Percentiles rank a stretch among this genome's conserved stretches.
These are phyloP conservation scores for Lepiota subincarnata DNA, from an alignment of 768 basidiomycete genomes.

Conservation along the genomic window DNA sequence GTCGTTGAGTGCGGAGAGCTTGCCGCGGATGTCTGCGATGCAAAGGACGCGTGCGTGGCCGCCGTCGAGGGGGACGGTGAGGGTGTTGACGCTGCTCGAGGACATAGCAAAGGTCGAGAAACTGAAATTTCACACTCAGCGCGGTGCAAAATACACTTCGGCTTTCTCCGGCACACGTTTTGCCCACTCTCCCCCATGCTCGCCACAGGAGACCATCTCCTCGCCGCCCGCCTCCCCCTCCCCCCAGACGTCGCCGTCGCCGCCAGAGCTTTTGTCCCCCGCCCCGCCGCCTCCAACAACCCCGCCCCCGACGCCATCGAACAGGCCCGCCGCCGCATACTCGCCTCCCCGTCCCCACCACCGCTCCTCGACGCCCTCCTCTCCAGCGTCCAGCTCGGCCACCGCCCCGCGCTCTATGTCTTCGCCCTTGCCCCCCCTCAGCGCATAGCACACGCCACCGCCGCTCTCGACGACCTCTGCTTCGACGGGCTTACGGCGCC, in stretches of 20 bases:
- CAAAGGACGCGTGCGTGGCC: slow-evolving; percentile 87
- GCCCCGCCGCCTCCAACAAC: slow-evolving; percentile 16
- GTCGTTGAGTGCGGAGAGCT: slow-evolving; percentile 83
- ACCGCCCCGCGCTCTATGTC: slow-evolving; percentile 48
- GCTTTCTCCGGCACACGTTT: slow-evolving; percentile 17
- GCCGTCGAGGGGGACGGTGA: slow-evolving; percentile 76
- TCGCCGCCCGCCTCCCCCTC: slow-evolving; percentile 31
- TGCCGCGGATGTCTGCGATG: slow-evolving; percentile 90
- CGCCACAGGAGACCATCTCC: slow-evolving; percentile 4
- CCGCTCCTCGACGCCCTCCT: slow-evolving; percentile 48
- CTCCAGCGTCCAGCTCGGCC: slow-evolving; percentile 43
- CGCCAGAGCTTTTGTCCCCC: slow-evolving; percentile 38
- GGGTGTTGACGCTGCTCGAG: slow-evolving; percentile 68
- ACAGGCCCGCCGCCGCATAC: slow-evolving; percentile 45
- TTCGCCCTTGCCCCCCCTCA: slow-evolving; percentile 43
- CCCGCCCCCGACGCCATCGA: slow-evolving; percentile 45
- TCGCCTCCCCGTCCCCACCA: slow-evolving; percentile 31
- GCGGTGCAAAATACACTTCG: slow-evolving; percentile 16
- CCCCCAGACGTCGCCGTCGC: slow-evolving; percentile 39
- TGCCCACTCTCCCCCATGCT: slow-evolving; percentile 1
- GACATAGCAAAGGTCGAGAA: slow-evolving; percentile 44
- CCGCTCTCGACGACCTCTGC: slow-evolving; percentile 30
- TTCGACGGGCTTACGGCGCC: slow-evolving; percentile 42
- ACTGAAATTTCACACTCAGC: slow-evolving; percentile 1
- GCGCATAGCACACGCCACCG: neutral